Conservation (phyloP, 1,284 basidiomycete genomes). For the Malassezia sympodialis region DNA sequence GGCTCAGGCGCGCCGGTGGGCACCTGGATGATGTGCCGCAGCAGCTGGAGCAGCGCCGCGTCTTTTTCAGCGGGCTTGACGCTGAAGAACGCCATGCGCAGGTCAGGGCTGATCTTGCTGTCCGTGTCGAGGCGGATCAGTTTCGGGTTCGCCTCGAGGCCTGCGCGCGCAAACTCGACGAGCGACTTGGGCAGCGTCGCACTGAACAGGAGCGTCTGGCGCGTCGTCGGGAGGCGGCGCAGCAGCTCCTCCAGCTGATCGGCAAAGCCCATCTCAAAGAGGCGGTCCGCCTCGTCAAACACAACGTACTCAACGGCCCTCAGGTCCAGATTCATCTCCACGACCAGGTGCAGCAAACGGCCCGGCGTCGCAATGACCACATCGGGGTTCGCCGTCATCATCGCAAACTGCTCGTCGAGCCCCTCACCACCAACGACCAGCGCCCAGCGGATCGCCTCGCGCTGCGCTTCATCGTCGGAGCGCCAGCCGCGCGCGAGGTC, state of each 20-base stretch:
- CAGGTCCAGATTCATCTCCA: constrained; percentile 94
- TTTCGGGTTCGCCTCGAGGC: constrained; percentile 74
- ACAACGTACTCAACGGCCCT: constrained; percentile 80
- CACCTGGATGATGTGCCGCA: constrained; percentile 77
- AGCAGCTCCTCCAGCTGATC: constrained; percentile 83
- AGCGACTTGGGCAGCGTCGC: constrained; percentile 91
- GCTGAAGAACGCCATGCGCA: constrained; percentile 86
- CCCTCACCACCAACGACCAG: constrained; percentile 91
- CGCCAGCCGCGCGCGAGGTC: constrained; percentile 65
- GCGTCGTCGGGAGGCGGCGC: constrained; percentile 67
- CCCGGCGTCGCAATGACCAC: constrained; percentile 71
- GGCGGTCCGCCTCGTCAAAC: constrained; percentile 92
- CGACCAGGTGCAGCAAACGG: constrained; percentile 82
- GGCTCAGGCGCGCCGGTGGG: constrained; percentile 52
- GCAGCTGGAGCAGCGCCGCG: constrained; percentile 70
- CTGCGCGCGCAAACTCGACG: constrained; percentile 95
- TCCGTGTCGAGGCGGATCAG: constrained; percentile 90
- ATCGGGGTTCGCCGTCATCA: constrained; percentile 82
- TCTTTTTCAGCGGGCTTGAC: constrained; percentile 91
- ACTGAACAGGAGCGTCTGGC: constrained; percentile 89
- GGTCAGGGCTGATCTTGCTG: constrained; percentile 84
- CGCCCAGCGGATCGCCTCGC: constrained; percentile 72
- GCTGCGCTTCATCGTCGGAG: constrained; percentile 53
- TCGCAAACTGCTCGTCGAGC: constrained; percentile 90
- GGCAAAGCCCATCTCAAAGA: constrained; percentile 97